phyloP scores from a whole-genome alignment of 176 grass and related monocot species.

The Phragmites australis region DNA sequence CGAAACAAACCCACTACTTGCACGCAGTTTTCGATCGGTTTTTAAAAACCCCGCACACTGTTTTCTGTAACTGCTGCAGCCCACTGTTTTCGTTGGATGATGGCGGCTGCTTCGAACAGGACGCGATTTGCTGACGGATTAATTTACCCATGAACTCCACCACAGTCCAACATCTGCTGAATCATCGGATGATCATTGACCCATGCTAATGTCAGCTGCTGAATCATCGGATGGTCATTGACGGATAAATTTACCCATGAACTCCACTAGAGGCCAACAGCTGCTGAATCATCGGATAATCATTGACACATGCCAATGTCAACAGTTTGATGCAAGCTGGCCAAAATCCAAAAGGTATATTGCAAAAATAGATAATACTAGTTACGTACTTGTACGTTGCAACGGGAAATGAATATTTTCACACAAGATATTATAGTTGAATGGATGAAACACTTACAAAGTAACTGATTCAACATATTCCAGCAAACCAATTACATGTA shows the following conservation, averaged over 20 bases:
- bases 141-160: not conserved
- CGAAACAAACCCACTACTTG: not conserved
- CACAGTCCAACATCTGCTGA: not conserved
- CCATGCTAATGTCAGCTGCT: not conserved
- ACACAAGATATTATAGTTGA: too few species aligned
- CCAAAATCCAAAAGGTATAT: too few species aligned
- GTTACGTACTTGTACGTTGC: too few species aligned
- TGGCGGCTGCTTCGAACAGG: not conserved
- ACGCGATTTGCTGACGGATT: not conserved
- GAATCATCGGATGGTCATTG: too few species aligned
- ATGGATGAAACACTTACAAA: too few species aligned
- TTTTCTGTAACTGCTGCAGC: conserved; percentile 5
- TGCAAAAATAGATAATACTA: too few species aligned
- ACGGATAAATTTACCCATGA: not conserved
- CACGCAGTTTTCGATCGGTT: not conserved
- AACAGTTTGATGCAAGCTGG: too few species aligned
- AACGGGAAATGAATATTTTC: too few species aligned
- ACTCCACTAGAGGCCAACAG: not conserved
- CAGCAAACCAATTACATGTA: too few species aligned
- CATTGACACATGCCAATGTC: conserved; percentile 27
- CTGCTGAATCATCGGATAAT: not conserved
- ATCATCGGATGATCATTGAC: conserved; percentile 19
- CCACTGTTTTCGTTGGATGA: not conserved
- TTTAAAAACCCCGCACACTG: not conserved
- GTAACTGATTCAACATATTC: too few species aligned